Evolutionary conservation across 768 basidiomycete species (phyloP).

Genomic region (Sporobolomyces pararoseus): DNA sequence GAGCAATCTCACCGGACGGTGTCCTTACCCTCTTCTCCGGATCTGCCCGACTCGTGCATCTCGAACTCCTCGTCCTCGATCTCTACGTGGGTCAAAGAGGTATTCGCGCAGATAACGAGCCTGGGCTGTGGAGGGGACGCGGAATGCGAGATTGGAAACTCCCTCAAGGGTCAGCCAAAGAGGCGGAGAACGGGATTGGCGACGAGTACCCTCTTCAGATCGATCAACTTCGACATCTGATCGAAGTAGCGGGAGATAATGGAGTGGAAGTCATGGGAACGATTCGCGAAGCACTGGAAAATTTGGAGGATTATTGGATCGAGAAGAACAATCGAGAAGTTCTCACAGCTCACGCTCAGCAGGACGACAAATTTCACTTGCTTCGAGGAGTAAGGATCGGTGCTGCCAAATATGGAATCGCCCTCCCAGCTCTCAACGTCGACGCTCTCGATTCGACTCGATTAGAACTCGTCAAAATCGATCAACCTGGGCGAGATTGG

Average conservation of each 20-base stretch:
- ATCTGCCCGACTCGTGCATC: not conserved
- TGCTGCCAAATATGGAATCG: not conserved
- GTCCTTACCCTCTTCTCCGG: not conserved
- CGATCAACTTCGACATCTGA: too few species aligned
- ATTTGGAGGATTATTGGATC: not conserved
- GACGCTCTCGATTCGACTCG: not conserved
- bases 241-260: not conserved
- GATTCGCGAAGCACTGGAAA: too few species aligned
- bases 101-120: not conserved
- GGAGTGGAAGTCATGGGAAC: not conserved
- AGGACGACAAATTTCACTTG: not conserved
- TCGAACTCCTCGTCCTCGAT: not conserved
- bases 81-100: too few species aligned
- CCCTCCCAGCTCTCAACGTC: not conserved
- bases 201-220: not conserved
- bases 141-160: not conserved
- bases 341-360: not conserved
- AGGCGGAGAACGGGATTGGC: not conserved
- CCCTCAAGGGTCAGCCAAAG: not conserved
- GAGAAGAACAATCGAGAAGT: not conserved
- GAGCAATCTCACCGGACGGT: not conserved
- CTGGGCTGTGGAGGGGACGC: not conserved
- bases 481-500: not conserved
- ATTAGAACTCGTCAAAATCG: not conserved
- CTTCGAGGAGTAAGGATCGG: not conserved